Percentiles rank a stretch among this genome's conserved stretches.
Conservation (phyloP, 805 yeast genomes). For the Ogataea trehalophila region DNA sequence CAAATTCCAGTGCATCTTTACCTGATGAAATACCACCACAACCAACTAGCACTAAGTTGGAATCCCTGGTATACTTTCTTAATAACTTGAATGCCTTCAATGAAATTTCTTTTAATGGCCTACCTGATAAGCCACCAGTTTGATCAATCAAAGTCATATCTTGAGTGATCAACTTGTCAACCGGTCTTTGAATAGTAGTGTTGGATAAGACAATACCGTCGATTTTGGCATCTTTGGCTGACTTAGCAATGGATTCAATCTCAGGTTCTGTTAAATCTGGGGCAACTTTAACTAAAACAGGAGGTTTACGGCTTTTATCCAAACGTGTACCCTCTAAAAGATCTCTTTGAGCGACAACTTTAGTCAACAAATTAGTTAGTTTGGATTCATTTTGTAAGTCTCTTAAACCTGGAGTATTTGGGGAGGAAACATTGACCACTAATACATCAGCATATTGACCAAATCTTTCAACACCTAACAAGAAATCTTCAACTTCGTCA, state of each 20-base stretch:
- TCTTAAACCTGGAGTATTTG: conserved; percentile 93
- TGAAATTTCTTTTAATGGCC: conserved; percentile 78
- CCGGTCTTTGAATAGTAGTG: conserved; percentile 85
- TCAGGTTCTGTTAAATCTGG: conserved; percentile 86
- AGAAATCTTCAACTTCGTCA: conserved; percentile 83
- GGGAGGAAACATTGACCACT: conserved; percentile 89
- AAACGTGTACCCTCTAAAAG: conserved; percentile 36
- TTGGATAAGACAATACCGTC: conserved; percentile 93
- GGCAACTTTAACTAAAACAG: conserved; percentile 85
- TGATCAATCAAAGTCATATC: conserved; percentile 43
- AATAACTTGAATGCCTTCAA: conserved; percentile 65
- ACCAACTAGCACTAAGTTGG: conserved; percentile 74
- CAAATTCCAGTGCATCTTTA: conserved; percentile 85
- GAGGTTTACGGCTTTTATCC: conserved; percentile 49
- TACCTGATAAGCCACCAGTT: conserved; percentile 90
- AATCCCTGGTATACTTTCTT: conserved; percentile 71
- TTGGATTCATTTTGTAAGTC: conserved; percentile 76
- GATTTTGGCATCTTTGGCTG: conserved; percentile 70
- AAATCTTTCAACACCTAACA: conserved; percentile 74
- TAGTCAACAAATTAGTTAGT: conserved; percentile 58
- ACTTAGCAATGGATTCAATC: conserved; percentile 72
- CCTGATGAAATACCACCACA: conserved; percentile 94
- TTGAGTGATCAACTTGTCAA: conserved; percentile 43
- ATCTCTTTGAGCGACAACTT: conserved; percentile 70
- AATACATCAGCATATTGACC: conserved; percentile 85